These are phyloP conservation scores for Penicillium freii DNA, from an alignment of 2,329 filamentous ascomycete genomes.

Conservation along the genomic window DNA sequence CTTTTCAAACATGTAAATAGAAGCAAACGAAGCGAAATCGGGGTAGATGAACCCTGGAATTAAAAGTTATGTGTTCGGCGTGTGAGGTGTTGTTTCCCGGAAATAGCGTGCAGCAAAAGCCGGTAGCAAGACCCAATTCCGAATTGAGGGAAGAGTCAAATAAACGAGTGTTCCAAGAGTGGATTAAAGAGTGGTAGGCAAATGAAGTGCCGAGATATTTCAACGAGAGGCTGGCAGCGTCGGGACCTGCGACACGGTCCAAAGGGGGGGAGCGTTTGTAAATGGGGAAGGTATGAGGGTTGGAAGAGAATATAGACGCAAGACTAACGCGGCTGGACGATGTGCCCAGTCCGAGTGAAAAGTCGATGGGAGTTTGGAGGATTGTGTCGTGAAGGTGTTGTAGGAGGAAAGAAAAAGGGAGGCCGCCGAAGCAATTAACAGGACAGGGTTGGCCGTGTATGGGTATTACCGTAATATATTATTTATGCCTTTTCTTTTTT, in stretches of 20 bases:
- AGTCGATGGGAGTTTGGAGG: constrained; percentile 10
- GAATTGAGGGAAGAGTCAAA: neutral
- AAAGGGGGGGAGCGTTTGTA: constrained; percentile 3
- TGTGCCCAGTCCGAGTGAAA: constrained; percentile 23
- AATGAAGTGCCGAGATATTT: constrained; percentile 22
- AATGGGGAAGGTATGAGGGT: constrained; percentile 3
- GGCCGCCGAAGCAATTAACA: constrained; percentile 12
- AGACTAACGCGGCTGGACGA: constrained; percentile 27
- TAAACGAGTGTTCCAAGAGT: constrained; percentile 14
- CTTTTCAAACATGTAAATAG: constrained; percentile 35
- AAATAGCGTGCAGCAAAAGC: constrained; percentile 11
- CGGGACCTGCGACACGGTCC: constrained; percentile 34
- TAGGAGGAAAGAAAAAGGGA: constrained; percentile 19
- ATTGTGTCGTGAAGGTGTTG: constrained; percentile 12
- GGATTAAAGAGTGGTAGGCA: constrained; percentile 26
- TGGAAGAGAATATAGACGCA: constrained; percentile 3
- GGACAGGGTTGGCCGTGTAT: constrained; percentile 7
- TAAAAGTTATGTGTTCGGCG: constrained; percentile 7
- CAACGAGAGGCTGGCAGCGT: constrained; percentile 40
- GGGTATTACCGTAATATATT: constrained; percentile 12
- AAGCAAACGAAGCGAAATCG: neutral
- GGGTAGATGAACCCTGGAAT: constrained; percentile 1
- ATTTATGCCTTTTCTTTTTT: neutral
- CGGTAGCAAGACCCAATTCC: constrained; percentile 6
- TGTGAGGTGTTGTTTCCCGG: constrained; percentile 9